Base-by-base conservation (phyloP, 2,329 filamentous ascomycete species). In the Aspergillus persii region DNA sequence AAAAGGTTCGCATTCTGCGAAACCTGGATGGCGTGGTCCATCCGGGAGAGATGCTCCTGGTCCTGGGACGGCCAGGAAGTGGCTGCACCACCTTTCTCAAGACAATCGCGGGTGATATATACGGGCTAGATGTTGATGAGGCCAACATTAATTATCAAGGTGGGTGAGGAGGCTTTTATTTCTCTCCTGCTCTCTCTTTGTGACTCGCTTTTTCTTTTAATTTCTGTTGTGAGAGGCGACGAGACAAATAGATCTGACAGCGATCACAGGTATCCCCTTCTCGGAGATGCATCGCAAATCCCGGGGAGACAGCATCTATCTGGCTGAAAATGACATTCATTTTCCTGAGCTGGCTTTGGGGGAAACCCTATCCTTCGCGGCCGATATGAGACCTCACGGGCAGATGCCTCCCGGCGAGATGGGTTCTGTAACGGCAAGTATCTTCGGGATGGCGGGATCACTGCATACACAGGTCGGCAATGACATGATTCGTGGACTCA, bases 271-370 rank as follows among this genome's bases (percentile, higher is more conserved):
- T 27, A 53, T 61, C 27, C 57, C 54, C 9, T 15, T 78, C 84
- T 62, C 55, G 26, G 54, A 60, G 11, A 62, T 62, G 58, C 50
- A 56, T 26, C 56, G 58, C 15, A 50, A 62, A 8, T 56, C 50
- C 44, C 58, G 60, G 30, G 90, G 90, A 62, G 90, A 94, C 74
- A 89, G 88, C 60, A 91, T 92, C 71, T 93, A 93, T 78, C 91
- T 89, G 0, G 89, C 89, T 58, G 90, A 92, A 73, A 85, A 89
- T 47, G 91, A 94, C 71, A 86, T 89, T 3, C 89, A 92, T 74
- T 91, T 92, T 69, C 88, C 89, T 15, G 83, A 86, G 77, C 77
- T 92, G 67, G 87, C 84, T 1, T 89, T 92, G 30, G 88, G 88
- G 54, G 86, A 92, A 67, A 92, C 90, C 0, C 81, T 92, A 48